Percentiles rank a stretch among this genome's conserved stretches.
These are phyloP conservation scores for Stygiomarasmius scandens DNA, from an alignment of 1,284 basidiomycete species.

Conservation along the genomic window DNA sequence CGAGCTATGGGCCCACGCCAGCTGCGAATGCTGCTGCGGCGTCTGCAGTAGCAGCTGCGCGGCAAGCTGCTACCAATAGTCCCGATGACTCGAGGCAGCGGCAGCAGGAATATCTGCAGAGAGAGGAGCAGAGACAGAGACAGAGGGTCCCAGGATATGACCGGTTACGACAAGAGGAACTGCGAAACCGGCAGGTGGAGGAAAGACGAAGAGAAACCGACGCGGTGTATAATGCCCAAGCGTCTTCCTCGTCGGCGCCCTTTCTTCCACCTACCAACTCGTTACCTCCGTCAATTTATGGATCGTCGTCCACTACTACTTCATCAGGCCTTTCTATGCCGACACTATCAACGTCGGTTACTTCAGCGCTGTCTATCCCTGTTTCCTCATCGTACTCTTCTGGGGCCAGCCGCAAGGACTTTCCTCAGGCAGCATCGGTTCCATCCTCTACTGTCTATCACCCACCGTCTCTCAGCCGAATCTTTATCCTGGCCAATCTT, in stretches of 20 bases:
- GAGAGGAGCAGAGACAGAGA: constrained; percentile 35
- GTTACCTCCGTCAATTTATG: constrained; percentile 16
- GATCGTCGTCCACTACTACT: constrained; percentile 8
- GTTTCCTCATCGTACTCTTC: constrained; percentile 18
- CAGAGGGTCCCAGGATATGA: constrained; percentile 22
- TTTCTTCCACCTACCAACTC: not conserved
- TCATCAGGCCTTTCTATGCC: constrained; percentile 16
- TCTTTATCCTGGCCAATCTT: too few species aligned
- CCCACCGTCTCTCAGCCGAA: too few species aligned
- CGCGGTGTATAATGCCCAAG: not conserved
- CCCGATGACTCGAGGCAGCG: constrained; percentile 6
- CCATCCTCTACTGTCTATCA: too few species aligned
- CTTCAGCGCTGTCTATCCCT: constrained; percentile 24
- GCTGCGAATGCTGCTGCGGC: not conserved
- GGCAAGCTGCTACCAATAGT: constrained; percentile 23
- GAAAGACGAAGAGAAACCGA: constrained; percentile 20
- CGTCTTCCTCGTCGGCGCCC: not conserved
- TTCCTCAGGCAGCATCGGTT: too few species aligned
- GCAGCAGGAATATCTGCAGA: constrained; percentile 24
- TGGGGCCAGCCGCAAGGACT: constrained; percentile 16
- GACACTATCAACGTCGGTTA: constrained; percentile 17
- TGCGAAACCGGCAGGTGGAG: constrained; percentile 38
- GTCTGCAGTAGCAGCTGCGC: constrained; percentile 24
- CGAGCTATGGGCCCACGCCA: not conserved
- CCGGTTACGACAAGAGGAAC: constrained; percentile 30